Base-by-base conservation (phyloP, 2,329 filamentous ascomycete species). In the Xylaria multiplex region DNA sequence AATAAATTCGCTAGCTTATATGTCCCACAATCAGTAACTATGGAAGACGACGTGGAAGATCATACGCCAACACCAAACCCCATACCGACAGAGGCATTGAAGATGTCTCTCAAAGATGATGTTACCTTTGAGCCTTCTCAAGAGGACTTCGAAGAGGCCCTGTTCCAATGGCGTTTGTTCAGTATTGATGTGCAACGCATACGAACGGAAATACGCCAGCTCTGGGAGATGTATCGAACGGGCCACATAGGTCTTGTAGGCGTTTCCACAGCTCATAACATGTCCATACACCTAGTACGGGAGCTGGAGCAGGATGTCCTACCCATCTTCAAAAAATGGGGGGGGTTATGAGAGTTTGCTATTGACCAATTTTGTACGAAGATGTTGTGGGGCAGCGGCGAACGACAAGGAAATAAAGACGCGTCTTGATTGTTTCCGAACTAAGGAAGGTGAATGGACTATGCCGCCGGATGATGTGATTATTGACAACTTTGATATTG, bases 401-500 rank as follows among this genome's bases (percentile, higher is more conserved):
- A 27, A 50, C 22, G 19, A n/a, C 1, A 32, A 50, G 22, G 42
- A 62, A 56, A 42, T 8, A 16, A 19, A 40, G 0, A 24, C 42
- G 3, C 60, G 60, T 49, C 14, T 50, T 1, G 8, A 2, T 30
- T 52, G 52, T 11, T 22, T 57, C 6, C 42, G 14, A 2, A 2
- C 7, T 27, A 37, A 49, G 2, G 42, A n/a, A 9, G 14, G 40
- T 7, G 7, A n/a, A 24, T 30, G 37, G 6, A 6, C 11, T 37
- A 8, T 8, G 35, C 49, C 37, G 16, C 53, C 32, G 6, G 37
- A 24, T 14, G 35, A 54, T 4, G 27, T 35, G 22, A 49, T 62
- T 32, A 62, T 62, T 5, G 52, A 62, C 13, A 52, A 37, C 6
- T 62, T 62, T 27, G 60, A 62, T 19, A 62, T 62, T 9, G 60